These are phyloP conservation scores for Neonectria sp. DNA, from an alignment of 2,329 filamentous ascomycete species.

Conservation along the genomic window DNA sequence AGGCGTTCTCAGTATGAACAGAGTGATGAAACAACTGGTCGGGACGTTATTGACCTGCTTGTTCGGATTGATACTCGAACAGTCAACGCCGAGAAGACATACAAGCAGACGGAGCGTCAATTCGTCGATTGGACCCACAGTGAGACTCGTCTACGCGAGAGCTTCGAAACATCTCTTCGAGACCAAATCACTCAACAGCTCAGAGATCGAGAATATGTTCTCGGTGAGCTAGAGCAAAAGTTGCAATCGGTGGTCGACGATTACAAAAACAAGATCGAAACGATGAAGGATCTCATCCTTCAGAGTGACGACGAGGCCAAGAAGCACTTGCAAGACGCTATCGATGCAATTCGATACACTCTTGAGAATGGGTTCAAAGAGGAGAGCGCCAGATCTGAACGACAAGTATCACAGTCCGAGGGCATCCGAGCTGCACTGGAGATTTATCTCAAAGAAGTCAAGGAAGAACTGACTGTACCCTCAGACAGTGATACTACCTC, in stretches of 20 bases:
- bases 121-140: slow-evolving; percentile 28
- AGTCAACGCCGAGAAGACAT: slow-evolving; percentile 30
- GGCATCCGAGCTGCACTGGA: slow-evolving; percentile 33
- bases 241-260: slow-evolving; percentile 36
- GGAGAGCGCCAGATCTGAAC: slow-evolving; percentile 40
- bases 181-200: slow-evolving; percentile 38
- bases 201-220: slow-evolving; percentile 36
- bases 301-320: slow-evolving; percentile 33
- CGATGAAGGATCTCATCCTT: slow-evolving; percentile 25
- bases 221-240: slow-evolving; percentile 41
- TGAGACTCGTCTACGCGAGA: slow-evolving; percentile 22
- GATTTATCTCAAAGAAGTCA: slow-evolving; percentile 40
- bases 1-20: slow-evolving; percentile 12
- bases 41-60: slow-evolving; percentile 26
- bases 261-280: slow-evolving; percentile 38
- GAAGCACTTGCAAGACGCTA: slow-evolving; percentile 34
- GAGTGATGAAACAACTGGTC: slow-evolving; percentile 7
- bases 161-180: slow-evolving; percentile 23
- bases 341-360: slow-evolving; percentile 36
- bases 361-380: slow-evolving; percentile 44
- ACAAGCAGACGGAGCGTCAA: slow-evolving; percentile 33
- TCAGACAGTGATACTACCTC: slow-evolving; percentile 1
- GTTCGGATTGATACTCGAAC: slow-evolving; percentile 24
- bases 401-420: slow-evolving; percentile 32
- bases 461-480: slow-evolving; percentile 31